Evolutionary conservation across 2,329 filamentous ascomycete species (phyloP), one percentile per base, ranked within the genome.

Genomic region (Talaromyces pinophilus): DNA sequence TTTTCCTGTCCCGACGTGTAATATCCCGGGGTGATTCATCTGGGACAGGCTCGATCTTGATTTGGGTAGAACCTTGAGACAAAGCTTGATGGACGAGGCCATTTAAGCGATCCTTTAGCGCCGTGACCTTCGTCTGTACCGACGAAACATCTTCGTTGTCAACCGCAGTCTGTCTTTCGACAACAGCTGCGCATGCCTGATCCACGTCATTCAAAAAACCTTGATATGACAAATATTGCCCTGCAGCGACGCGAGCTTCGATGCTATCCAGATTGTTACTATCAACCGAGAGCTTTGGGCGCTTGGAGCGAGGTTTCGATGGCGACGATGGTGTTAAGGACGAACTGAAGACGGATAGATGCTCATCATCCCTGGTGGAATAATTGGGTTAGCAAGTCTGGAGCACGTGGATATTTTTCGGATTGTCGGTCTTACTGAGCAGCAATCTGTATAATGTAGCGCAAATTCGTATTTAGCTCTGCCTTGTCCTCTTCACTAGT

Each of bases 21-120:
- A 65, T 42, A 62, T 67, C 63, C 15, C 30, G 30, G 10, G 60
- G 42, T 25, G 73, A 44, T 71, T 70, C 69, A 19, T 75, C 76
- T 70, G 75, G 78, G 65, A 72, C 72, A 60, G 69, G 70, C 71
- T 74, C 78, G 22, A 72, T 73, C 70, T 70, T 81, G 68, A 73
- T 72, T 61, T 70, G 73, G 68, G 67, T 74, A 73, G 64, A 79
- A 70, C 69, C 78, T 72, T 68, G 83, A 82, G 75, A 87, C 83
- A 30, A 83, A 79, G 90, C 88, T 70, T 87, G 86, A 44, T 84
- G 83, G 69, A 90, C 84, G 15, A 92, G 81, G 52, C 85, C 84
- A 71, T 89, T 82, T 17, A 89, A 85, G 72, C 86, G 84, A 59
- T 86, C 85, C 73, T 86, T 88, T 73, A 92, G 90, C 19, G 82